Percentiles rank a stretch among this genome's conserved stretches.
These are phyloP conservation scores for Conticribra guillardii DNA, from an alignment of 108 stramenopile species.

Conservation along the genomic window DNA sequence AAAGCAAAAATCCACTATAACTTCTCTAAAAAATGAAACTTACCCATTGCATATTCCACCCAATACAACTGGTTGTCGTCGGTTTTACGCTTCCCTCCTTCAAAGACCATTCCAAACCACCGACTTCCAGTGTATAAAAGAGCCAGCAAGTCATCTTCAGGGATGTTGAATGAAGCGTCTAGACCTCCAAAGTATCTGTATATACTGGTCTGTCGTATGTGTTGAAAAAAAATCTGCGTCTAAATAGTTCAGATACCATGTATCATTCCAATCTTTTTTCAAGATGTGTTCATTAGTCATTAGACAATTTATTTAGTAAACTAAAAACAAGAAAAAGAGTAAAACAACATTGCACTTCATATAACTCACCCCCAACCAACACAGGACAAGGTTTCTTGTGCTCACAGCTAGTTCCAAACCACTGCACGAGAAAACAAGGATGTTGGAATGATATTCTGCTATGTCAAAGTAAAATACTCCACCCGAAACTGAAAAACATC, in stretches of 20 bases:
- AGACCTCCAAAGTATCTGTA: background rate
- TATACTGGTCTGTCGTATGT: background rate
- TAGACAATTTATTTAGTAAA: background rate
- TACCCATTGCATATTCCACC: background rate
- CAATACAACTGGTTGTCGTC: background rate
- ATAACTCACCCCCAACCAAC: constrained; percentile 2
- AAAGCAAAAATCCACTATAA: background rate
- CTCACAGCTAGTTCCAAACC: constrained; percentile 29
- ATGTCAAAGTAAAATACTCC: background rate
- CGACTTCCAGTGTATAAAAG: background rate
- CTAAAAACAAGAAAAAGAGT: background rate
- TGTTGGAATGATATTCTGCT: background rate
- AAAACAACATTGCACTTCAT: too few relatives aligned
- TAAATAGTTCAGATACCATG: background rate
- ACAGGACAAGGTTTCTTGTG: constrained; percentile 24
- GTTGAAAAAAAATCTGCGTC: background rate
- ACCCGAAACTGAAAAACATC: background rate
- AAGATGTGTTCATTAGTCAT: background rate
- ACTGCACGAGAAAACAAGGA: background rate
- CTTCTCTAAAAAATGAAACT: background rate
- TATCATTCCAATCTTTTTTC: background rate
- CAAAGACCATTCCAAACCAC: background rate
- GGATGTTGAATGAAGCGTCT: background rate
- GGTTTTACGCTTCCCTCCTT: background rate
- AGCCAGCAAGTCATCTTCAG: background rate